These are phyloP conservation scores for Pleurotus eryngii DNA, from an alignment of 768 basidiomycete genomes.

Conservation along the genomic window DNA sequence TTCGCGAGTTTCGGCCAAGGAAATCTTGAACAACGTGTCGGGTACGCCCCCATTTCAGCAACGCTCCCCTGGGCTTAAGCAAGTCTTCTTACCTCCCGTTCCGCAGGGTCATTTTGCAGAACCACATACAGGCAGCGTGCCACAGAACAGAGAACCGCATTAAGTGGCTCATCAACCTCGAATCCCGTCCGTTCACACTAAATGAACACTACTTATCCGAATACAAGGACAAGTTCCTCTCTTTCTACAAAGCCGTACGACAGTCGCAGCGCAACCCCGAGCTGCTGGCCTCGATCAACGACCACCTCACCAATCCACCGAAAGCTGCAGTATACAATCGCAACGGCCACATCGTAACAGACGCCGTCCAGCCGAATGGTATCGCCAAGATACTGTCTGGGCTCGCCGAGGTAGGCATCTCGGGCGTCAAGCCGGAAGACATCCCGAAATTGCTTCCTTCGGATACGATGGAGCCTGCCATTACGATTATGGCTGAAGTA, in stretches of 20 bases:
- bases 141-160: constrained; percentile 37
- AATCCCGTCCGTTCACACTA: constrained; percentile 46
- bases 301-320: constrained; percentile 8
- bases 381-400: constrained; percentile 32
- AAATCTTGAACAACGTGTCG: constrained; percentile 44
- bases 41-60: constrained; percentile 16
- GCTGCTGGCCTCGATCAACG: constrained; percentile 24
- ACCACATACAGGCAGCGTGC: constrained; percentile 45
- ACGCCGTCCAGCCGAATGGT: constrained; percentile 8
- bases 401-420: constrained; percentile 37
- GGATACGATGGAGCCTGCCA: constrained; percentile 51
- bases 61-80: too few relatives aligned
- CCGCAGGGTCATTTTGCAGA: constrained; percentile 44
- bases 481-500: constrained; percentile 69
- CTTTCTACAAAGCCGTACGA: constrained; percentile 43
- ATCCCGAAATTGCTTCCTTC: constrained; percentile 46
- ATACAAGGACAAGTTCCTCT: constrained; percentile 43
- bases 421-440: constrained; percentile 35
- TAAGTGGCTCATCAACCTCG: constrained; percentile 46
- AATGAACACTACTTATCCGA: constrained; percentile 50
- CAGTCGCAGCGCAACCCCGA: constrained; percentile 25
- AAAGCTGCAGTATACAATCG: background rate
- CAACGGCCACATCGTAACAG: background rate
- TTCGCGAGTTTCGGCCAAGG: constrained; percentile 55
- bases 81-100: background rate